Conservation (phyloP, 805 yeast species). For the Teunomyces kruisii region DNA sequence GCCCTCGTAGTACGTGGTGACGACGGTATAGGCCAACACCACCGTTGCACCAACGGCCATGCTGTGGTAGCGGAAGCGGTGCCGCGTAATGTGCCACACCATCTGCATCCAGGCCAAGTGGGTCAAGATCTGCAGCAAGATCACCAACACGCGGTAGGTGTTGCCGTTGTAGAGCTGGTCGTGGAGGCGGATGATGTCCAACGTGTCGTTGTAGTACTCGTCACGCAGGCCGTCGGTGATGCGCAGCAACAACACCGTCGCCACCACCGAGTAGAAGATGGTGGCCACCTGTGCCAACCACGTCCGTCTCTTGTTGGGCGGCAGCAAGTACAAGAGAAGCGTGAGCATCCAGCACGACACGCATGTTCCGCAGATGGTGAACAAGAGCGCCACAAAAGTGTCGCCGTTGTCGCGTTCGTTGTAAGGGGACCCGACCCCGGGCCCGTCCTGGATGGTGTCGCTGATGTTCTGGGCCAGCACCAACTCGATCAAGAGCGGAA, state of each 20-base stretch:
- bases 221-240: conserved; percentile 44
- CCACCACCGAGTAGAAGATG: conserved; percentile 52
- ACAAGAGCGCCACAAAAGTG: conserved; percentile 45
- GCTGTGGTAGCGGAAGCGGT: conserved; percentile 26
- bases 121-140: conserved; percentile 44
- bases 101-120: conserved; percentile 59
- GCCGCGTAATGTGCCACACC: conserved; percentile 23
- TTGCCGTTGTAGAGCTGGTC: conserved; percentile 35
- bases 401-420: conserved; percentile 38
- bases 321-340: conserved; percentile 52
- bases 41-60: conserved; percentile 19
- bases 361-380: conserved; percentile 54
- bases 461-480: conserved; percentile 6
- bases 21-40: conserved; percentile 15
- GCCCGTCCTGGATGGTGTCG: background rate
- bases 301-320: conserved; percentile 54
- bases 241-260: conserved; percentile 50
- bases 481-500: conserved; percentile 11
- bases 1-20: conserved; percentile 14
- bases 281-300: conserved; percentile 56
- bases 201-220: conserved; percentile 55
- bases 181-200: conserved; percentile 49
- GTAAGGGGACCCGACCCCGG: conserved; percentile 18
- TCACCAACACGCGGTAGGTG: conserved; percentile 37
- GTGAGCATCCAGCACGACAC: conserved; percentile 72